A percentile compares a stretch with the other conserved stretches of the same genome.
Evolutionary conservation across 148 eudicot species (phyloP).

Genomic region (Polygonum maritimum): DNA sequence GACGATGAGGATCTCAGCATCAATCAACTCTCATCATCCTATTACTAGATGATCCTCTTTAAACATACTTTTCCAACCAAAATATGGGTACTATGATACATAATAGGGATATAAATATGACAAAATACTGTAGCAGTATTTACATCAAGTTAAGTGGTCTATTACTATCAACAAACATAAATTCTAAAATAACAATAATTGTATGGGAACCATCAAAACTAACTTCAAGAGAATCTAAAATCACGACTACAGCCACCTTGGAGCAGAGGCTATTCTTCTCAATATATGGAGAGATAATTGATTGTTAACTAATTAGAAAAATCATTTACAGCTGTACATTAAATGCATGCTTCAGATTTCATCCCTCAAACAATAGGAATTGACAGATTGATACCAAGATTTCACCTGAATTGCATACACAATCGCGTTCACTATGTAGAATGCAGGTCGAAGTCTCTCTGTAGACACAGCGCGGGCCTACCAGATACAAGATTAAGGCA

Average conservation of each 20-base stretch:
- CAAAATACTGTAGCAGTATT: not conserved
- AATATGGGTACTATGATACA: not conserved
- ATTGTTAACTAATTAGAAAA: not conserved
- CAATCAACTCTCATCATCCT: not conserved
- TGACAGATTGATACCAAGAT: not conserved
- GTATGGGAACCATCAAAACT: not conserved
- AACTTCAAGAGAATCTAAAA: not conserved
- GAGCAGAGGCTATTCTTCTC: not conserved
- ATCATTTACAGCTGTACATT: not conserved
- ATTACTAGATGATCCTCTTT: not conserved
- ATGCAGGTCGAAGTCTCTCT: conserved; percentile 76
- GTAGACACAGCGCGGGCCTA: conserved; percentile 91
- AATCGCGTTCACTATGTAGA: conserved; percentile 71
- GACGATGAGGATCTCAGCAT: not conserved
- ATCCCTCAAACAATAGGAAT: not conserved
- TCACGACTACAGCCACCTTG: not conserved
- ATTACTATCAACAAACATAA: not conserved
- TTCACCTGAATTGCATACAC: conserved; percentile 83
- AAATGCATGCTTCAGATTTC: not conserved
- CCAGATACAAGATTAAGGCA: conserved; percentile 7
- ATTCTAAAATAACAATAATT: not conserved
- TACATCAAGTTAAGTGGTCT: not conserved
- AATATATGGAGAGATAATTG: not conserved
- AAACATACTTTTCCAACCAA: not conserved
- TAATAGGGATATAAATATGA: not conserved